These are phyloP conservation scores for Grifola frondosa DNA, from an alignment of 1,284 basidiomycete species.

Conservation along the genomic window DNA sequence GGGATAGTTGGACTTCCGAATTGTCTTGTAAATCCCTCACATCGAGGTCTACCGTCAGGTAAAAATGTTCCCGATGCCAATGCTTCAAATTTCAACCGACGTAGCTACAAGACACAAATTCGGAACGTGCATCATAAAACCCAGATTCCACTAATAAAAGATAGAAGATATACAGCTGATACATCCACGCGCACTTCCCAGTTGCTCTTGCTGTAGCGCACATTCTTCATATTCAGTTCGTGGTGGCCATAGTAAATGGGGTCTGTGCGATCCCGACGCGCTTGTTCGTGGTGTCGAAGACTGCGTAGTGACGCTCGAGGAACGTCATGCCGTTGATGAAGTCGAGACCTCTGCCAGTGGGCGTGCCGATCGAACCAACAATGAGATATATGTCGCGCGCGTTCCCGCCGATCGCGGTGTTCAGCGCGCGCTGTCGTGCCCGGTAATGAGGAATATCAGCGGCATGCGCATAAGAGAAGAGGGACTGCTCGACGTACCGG, in stretches of 20 bases:
- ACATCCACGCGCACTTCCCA: no score
- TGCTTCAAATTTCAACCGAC: no score
- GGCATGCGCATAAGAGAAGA: background rate
- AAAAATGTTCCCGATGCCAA: no score
- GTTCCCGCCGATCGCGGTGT: slow-evolving; percentile 43
- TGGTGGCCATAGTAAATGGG: slow-evolving; percentile 51
- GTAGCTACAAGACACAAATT: no score
- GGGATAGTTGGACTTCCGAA: no score
- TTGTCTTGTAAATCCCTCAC: no score
- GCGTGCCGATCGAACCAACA: slow-evolving; percentile 31
- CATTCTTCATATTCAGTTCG: slow-evolving; percentile 40
- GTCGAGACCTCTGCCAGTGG: slow-evolving; percentile 34
- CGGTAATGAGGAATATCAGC: background rate
- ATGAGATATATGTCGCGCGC: slow-evolving; percentile 47
- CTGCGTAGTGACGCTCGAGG: slow-evolving; percentile 62
- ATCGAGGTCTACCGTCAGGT: no score
- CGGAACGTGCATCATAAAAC: no score
- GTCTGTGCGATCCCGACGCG: slow-evolving; percentile 47
- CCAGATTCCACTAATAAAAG: no score
- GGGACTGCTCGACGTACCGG: slow-evolving; percentile 36
- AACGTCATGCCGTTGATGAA: slow-evolving; percentile 38
- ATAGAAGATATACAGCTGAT: no score
- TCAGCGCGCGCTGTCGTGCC: slow-evolving; percentile 30
- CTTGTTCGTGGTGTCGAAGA: slow-evolving; percentile 55
- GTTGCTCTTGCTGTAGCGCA: background rate